Percentiles rank a stretch among this genome's conserved stretches.
These are phyloP conservation scores for Cyberlindnera xishuangbannaensis DNA, from an alignment of 805 yeast species.

Conservation along the genomic window DNA sequence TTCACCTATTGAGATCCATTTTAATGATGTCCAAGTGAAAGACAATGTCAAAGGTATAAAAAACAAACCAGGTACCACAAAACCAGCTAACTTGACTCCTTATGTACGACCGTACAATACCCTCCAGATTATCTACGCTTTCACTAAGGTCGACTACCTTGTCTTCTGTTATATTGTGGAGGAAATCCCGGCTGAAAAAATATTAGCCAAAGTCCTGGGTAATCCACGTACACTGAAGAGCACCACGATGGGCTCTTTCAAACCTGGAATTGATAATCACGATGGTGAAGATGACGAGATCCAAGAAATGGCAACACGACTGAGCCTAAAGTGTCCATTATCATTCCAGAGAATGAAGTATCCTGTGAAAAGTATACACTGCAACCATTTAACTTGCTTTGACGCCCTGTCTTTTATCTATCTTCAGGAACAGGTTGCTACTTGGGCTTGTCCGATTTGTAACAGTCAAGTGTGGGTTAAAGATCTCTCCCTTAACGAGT, in stretches of 20 bases:
- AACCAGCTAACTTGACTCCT: slow-evolving; percentile 74
- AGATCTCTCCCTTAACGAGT: slow-evolving; percentile 71
- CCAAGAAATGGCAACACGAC: slow-evolving; percentile 55
- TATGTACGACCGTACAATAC: slow-evolving; percentile 35
- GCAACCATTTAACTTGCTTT: slow-evolving; percentile 84
- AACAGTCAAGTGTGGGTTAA: slow-evolving; percentile 42
- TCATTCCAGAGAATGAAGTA: slow-evolving; percentile 61
- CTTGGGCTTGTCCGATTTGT: slow-evolving; percentile 90
- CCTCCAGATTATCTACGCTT: slow-evolving; percentile 53
- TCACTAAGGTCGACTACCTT: slow-evolving; percentile 44
- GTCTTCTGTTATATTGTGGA: slow-evolving; percentile 58
- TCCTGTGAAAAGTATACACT: slow-evolving; percentile 66
- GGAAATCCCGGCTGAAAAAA: slow-evolving; percentile 32
- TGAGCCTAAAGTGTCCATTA: slow-evolving; percentile 75
- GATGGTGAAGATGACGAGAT: slow-evolving; percentile 66
- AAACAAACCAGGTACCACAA: slow-evolving; percentile 69
- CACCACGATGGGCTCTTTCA: slow-evolving; percentile 46
- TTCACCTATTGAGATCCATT: slow-evolving; percentile 56
- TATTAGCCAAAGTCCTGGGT: slow-evolving; percentile 36
- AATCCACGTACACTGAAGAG: slow-evolving; percentile 49
- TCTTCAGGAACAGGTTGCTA: slow-evolving; percentile 72
- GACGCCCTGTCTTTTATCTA: slow-evolving; percentile 72
- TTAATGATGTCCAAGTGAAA: slow-evolving; percentile 46
- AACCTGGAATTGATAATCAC: too few species aligned
- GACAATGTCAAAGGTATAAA: slow-evolving; percentile 70